Evolutionary conservation across 208 protist genomes (phyloP).

Genomic region (Endotrypanum monterogeii): DNA sequence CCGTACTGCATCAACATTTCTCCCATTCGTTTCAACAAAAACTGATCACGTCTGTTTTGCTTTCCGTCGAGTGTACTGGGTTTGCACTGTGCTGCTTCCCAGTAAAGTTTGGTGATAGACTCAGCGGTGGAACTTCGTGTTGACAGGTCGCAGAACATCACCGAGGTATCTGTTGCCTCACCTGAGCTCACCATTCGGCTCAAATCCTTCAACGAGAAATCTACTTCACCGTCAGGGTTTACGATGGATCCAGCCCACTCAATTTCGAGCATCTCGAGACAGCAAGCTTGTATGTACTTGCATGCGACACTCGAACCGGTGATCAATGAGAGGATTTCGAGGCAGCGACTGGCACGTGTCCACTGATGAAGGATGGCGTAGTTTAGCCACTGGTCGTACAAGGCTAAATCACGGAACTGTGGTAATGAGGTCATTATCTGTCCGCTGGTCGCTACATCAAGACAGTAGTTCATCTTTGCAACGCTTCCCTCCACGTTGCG

Average conservation of each 20-base stretch:
- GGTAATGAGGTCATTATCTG: conserved; percentile 53
- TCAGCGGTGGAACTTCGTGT: conserved; percentile 1
- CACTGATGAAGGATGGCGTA: conserved; percentile 40
- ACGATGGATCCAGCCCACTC: conserved; percentile 20
- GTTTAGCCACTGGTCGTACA: conserved; percentile 67
- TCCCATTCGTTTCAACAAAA: conserved; percentile 46
- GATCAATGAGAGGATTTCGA: conserved; percentile 40
- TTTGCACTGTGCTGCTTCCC: conserved; percentile 61
- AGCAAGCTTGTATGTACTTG: conserved; percentile 54
- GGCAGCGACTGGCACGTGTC: conserved; percentile 32
- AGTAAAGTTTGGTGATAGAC: conserved; percentile 41
- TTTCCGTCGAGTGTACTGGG: conserved; percentile 49
- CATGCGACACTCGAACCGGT: conserved; percentile 63
- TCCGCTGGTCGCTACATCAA: conserved; percentile 32
- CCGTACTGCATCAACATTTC: conserved; percentile 43
- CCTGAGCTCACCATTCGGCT: conserved; percentile 8
- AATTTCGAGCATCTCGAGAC: conserved; percentile 63
- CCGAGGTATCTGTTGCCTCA: background rate
- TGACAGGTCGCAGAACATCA: conserved; percentile 20
- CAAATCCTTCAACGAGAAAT: conserved; percentile 18
- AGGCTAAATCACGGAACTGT: conserved; percentile 56
- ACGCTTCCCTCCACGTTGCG: conserved; percentile 37
- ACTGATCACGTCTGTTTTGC: conserved; percentile 46
- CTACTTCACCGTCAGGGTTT: conserved; percentile 18
- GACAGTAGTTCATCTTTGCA: conserved; percentile 34